Percentiles rank a stretch among this genome's conserved stretches.
Conservation (phyloP, 1,139 yeast genomes). For the Suhomyces bribrorum region DNA sequence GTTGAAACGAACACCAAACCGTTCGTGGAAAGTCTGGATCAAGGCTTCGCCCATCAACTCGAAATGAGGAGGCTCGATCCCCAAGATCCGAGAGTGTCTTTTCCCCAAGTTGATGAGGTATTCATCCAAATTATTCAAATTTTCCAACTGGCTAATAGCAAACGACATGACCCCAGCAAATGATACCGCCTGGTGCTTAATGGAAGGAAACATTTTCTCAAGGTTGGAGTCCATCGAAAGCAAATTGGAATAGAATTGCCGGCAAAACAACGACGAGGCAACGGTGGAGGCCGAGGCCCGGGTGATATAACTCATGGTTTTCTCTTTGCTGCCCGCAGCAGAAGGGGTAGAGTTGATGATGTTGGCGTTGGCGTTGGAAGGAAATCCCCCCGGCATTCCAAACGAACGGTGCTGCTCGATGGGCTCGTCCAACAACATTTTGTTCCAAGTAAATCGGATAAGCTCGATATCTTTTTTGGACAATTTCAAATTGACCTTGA, state of each 20-base stretch:
- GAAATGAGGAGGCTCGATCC: conserved; percentile 71
- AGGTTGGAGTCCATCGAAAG: conserved; percentile 54
- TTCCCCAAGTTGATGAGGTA: conserved; percentile 68
- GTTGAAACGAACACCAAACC: conserved; percentile 52
- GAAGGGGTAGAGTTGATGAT: conserved; percentile 5
- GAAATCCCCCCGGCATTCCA: conserved; percentile 37
- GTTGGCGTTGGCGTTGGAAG: conserved; percentile 13
- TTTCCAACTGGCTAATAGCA: conserved; percentile 51
- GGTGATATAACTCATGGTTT: conserved; percentile 15
- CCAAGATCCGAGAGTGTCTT: conserved; percentile 72
- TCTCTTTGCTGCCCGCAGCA: conserved; percentile 17
- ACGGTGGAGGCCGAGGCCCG: conserved; percentile 28
- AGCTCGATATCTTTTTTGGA: conserved; percentile 39
- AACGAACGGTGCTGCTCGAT: conserved; percentile 19
- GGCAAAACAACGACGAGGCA: conserved; percentile 55
- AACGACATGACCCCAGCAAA: conserved; percentile 79
- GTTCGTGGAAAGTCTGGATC: conserved; percentile 69
- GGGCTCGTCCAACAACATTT: conserved; percentile 44
- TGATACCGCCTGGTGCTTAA: conserved; percentile 71
- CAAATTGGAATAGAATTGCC: conserved; percentile 63
- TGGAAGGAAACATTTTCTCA: conserved; percentile 61
- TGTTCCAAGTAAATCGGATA: conserved; percentile 47
- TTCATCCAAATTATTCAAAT: conserved; percentile 50
- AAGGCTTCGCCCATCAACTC: conserved; percentile 81
- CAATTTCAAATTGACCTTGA: conserved; percentile 31